Base-by-base conservation (phyloP, 768 basidiomycete genomes). In the Galerina marginata region DNA sequence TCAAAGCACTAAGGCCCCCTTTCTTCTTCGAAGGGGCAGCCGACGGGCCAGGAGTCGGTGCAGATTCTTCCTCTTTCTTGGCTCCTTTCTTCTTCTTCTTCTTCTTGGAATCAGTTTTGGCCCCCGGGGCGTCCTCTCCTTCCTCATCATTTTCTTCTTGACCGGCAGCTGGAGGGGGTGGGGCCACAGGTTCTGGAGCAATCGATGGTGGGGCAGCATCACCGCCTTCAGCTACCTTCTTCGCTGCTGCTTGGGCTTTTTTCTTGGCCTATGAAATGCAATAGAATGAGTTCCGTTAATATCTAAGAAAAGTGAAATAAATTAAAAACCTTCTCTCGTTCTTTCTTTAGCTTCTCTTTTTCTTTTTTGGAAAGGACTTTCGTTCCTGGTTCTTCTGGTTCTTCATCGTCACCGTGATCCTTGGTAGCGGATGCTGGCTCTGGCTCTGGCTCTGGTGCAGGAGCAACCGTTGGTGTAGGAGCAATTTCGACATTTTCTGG, bases 341-440 rank as follows among this genome's bases (percentile, higher is more conserved):
- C 96, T 78, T 98, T 99, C 86, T 99, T 98, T 61, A 96, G 79
- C 72, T 89, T 89, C 73, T 98, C 96, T 78, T 98, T 98, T 81
- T 99, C 93, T 73, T 96, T 97, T 79, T 98, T 98, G 15, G 90
- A 89, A 38, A 97, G 75, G 36, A 96, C 71, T 75, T 90, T 88
- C 3, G 79, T 79, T 12, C 85, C 92, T 50, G 75, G 75, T 52
- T 82, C 87, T 33, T 83, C 85, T 40, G 74, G 83, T n/a, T 79
- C 87, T 6, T 81, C 86, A 23, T 77, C 83, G 15, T 76, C 83
- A 20, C 74, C 81, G 33, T 72, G 74, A 40, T 73, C 77, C 25
- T 74, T 51, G 25, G 55, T 16, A 57, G 37, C n/a, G 6, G 46
- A 29, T 3, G 68, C 53, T 15, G 70, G 58, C 43, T 68, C 55